Evolutionary conservation across 257 asterid species (phyloP).

Genomic region (Voacanga thouarsii): DNA sequence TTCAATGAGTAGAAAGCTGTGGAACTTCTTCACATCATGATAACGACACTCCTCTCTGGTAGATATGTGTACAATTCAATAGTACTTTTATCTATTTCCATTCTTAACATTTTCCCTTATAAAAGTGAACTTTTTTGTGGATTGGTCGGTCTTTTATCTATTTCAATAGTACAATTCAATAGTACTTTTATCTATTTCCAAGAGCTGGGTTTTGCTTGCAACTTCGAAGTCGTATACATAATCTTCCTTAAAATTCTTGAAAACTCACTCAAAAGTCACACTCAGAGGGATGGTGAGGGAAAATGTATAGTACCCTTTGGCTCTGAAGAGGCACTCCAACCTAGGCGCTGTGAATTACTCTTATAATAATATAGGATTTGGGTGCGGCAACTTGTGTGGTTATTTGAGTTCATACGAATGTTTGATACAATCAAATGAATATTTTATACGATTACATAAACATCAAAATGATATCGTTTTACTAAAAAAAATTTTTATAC

Average conservation of each 20-base stretch:
- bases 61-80: neutral
- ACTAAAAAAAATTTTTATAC: too few relatives aligned
- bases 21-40: conserved; percentile 87
- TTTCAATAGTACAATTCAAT: too few relatives aligned
- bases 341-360: neutral
- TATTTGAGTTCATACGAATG: too few relatives aligned
- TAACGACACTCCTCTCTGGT: neutral
- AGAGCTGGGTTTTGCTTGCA: neutral
- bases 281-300: neutral
- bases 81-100: neutral
- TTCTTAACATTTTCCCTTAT: neutral
- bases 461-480: too few relatives aligned
- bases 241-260: conserved; percentile 4
- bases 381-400: too few relatives aligned
- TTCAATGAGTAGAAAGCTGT: conserved; percentile 59
- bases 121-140: neutral
- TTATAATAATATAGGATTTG: too few relatives aligned
- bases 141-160: neutral
- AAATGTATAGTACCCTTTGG: neutral
- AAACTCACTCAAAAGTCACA: neutral
- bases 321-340: neutral
- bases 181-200: too few relatives aligned
- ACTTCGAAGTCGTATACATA: conserved; percentile 12
- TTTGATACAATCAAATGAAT: too few relatives aligned
- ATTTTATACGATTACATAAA: too few relatives aligned